Base-by-base conservation (phyloP, 2,329 filamentous ascomycete species). In the Colletotrichum sp. region DNA sequence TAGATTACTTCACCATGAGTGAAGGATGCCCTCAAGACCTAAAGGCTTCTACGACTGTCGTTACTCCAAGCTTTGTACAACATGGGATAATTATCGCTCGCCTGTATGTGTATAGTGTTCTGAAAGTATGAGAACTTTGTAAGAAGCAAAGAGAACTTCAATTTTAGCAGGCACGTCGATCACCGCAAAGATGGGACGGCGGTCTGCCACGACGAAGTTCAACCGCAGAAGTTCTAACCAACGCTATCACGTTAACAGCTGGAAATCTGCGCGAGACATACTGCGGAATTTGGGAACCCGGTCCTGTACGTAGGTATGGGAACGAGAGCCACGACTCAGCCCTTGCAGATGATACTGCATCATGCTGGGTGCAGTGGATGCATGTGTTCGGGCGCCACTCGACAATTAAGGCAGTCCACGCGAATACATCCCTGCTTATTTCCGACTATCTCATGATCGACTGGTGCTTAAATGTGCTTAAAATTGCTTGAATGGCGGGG, bases 361-460 rank as follows among this genome's bases (percentile, higher is more conserved):
- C 14, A 30, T 43, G 24, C 24, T 9, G 18, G 65, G 21, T 26
- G 18, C 28, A 18, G 36, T 34, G 14, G 30, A 64, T 70, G 67
- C 67, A 71, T 34, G 59, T 65, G 48, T 43, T 65, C 59, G 67
- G 67, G 67, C 67, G 67, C 43, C 72, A 71, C 34, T 71, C 7
- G 52, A 71, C 67, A 12, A 71, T 71, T 71, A 14, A 9, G 67
- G 67, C 48, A 71, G 67, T 48, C 12, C n/a, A 59, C n/a, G 43
- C 59, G 59, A 70, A 59, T 16, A 12, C 4, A 64, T 13, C 67
- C 66, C 13, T 70, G 66, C 30, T 59, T 14, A 18, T 24, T 26
- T 18, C 14, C 18, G 6, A 36, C 6, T 18, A n/a, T 21, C 57
- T 28, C 24, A 32, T 43, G 39, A 59, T 69, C 24, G 34, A 55